Evolutionary conservation across 768 basidiomycete species (phyloP), one percentile per base, ranked within the genome.

Genomic region (Rhodotorula toruloides): DNA sequence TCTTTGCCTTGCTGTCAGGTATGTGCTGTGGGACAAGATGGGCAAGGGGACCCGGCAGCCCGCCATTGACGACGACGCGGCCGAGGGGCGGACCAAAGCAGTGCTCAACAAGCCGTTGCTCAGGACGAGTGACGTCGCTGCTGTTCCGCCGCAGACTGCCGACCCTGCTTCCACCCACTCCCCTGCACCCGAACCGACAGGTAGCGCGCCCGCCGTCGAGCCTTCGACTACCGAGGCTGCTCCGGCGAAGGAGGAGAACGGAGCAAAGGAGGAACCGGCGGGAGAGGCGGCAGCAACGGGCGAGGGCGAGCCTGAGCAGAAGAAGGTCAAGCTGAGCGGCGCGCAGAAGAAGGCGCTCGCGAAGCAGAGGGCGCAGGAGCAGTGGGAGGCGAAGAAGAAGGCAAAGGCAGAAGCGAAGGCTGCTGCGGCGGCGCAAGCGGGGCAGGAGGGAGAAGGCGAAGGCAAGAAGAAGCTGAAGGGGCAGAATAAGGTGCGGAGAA

Each of bases 401-500:
- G 63, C 55, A 32, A 48, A 39, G 31, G 49, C n/a, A 4, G 56
- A 64, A 25, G 56, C 25, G 22, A 32, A 21, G 16, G n/a, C n/a
- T n/a, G n/a, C n/a, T n/a, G n/a, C n/a, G n/a, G n/a, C n/a, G n/a
- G n/a, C n/a, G n/a, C 43, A 64, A 66, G 74, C 60, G n/a, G 73
- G 65, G 34, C 25, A 40, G 37, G 53, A n/a, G 36, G 53, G 21
- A n/a, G 34, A 49, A 9, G 50, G 37, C 53, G 37, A 54, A 2
- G 53, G 61, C 1, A 32, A 29, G 25, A 44, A 53, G 63, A 57
- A 74, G 48, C 44, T 57, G 8, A 72, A 72, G 42, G 92, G 92
- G 4, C 85, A 86, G 65, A 96, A 94, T 77, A 93, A 91, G 76
- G 86, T 84, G 19, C 78, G 93, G 32, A 21, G 4, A 9, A 14